A percentile compares a stretch with the other conserved stretches of the same genome.
Evolutionary conservation across 2,329 filamentous ascomycete species (phyloP).

Genomic region (Monosporascus ibericus): DNA sequence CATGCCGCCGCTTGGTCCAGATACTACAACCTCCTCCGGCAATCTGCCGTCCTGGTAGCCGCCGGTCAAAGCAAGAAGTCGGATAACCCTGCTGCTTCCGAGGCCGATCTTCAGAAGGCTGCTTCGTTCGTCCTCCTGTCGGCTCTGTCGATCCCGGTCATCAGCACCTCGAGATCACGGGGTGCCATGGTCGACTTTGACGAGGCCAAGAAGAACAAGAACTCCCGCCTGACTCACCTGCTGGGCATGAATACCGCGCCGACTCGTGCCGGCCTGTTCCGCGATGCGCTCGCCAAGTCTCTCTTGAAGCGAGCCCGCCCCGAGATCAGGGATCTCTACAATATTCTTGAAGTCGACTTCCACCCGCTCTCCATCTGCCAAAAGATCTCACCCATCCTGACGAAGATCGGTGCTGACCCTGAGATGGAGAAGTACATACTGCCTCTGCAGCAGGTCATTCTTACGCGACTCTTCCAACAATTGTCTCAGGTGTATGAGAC

Average conservation of each 20-base stretch:
- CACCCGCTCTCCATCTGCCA: constrained; percentile 97
- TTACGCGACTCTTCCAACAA: constrained; percentile 97
- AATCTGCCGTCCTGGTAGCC: constrained; percentile 77
- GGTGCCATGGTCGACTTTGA: constrained; percentile 96
- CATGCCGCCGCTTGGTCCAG: constrained; percentile 95
- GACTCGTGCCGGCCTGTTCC: constrained; percentile 85
- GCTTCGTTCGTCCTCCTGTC: constrained; percentile 94
- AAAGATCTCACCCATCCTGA: constrained; percentile 94
- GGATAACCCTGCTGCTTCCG: constrained; percentile 84
- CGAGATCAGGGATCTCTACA: constrained; percentile 95
- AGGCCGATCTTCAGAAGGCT: constrained; percentile 86
- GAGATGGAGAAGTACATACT: constrained; percentile 97
- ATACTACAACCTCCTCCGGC: constrained; percentile 93
- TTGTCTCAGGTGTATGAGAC: constrained; percentile 98
- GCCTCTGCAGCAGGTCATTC: constrained; percentile 95
- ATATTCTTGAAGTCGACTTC: constrained; percentile 98
- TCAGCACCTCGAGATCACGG: constrained; percentile 93
- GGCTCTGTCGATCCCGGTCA: constrained; percentile 95
- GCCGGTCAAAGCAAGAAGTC: constrained; percentile 85
- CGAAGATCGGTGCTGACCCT: constrained; percentile 84
- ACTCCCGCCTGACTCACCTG: constrained; percentile 90
- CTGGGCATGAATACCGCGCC: constrained; percentile 88
- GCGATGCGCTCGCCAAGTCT: constrained; percentile 91
- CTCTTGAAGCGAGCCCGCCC: constrained; percentile 87
- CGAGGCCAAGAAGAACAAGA: constrained; percentile 97